Evolutionary conservation across 2,329 filamentous ascomycete species (phyloP), one percentile per base, ranked within the genome.

Genomic region (Fusarium sp.): DNA sequence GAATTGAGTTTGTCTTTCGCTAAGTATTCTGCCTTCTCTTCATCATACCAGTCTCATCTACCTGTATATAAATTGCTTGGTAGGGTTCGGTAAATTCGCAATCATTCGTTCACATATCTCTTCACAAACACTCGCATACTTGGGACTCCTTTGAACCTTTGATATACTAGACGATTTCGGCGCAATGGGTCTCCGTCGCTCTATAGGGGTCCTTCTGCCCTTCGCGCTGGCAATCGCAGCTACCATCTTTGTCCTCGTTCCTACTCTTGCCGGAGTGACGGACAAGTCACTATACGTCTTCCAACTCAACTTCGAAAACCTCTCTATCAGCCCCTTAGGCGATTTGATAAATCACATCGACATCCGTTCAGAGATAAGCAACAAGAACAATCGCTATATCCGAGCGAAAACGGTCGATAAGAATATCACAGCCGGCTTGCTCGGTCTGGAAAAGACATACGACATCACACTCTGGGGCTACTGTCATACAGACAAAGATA

Each of bases 221-320:
- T 57, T 57, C 46, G 46, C 19, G n/a, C 46, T 52, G 16, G 46
- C 45, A 2, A 31, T 57, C 7, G 45, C 19, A 14, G n/a, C 46
- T 4, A 26, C 16, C 16, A 25, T 57, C 18, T 34, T 52, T 53
- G 51, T 37, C 19, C 46, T 57, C 16, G 54, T 57, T 0, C 34
- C 54, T 8, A 14, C 54, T 0, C 46, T 57, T 3, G 19, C 54
- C 6, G 54, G 54, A 34, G 5, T 53, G 19, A 57, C 54, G 6
- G 34, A 53, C 16, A 53, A 53, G 23, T 53, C 46, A n/a, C 34
- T 57, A 7, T 31, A 57, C 25, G 21, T 57, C 9, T 30, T 57
- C 18, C 19, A 57, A n/a, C 31, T 57, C 13, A 14, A 42, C 8
- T 41, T 53, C 19, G 14, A 21, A 6, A 23, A 21, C n/a, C 25